A percentile compares a stretch with the other conserved stretches of the same genome.
Conservation (phyloP, 768 basidiomycete species). For the Dentipellis sp. region DNA sequence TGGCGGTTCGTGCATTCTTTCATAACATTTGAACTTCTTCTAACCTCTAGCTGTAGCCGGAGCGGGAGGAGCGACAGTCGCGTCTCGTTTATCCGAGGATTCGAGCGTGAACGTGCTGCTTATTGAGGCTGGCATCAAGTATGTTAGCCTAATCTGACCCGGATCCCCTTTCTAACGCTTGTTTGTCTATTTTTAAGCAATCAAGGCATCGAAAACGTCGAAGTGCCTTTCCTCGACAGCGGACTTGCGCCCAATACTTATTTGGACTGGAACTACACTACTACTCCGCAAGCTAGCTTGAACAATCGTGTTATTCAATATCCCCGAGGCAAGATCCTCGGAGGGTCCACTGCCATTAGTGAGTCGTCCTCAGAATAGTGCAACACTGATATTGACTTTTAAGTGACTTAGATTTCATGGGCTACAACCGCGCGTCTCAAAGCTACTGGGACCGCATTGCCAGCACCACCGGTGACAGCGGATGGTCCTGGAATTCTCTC, state of each 20-base stretch:
- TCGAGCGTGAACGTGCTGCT: neutral
- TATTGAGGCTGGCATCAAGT: constrained; percentile 2
- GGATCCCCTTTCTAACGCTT: neutral
- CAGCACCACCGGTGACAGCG: constrained; percentile 4
- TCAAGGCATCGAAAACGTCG: neutral
- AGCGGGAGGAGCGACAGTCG: neutral
- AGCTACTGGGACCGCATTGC: constrained; percentile 14
- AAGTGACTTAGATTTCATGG: constrained; percentile 1
- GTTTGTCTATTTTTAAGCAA: neutral
- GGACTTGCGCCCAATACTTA: neutral
- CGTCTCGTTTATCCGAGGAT: neutral
- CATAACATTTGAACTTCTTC: neutral
- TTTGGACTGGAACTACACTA: constrained; percentile 2
- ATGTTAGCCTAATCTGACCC: neutral
- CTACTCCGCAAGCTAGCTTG: neutral
- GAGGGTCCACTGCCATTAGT: constrained; percentile 1
- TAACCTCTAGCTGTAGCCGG: neutral
- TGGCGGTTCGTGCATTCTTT: neutral
- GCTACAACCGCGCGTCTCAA: constrained; percentile 10
- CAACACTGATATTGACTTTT: neutral
- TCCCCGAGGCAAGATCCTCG: neutral
- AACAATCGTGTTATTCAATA: neutral
- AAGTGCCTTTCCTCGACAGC: neutral
- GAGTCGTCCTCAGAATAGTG: neutral
- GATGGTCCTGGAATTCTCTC: constrained; percentile 15